phyloP scores from a whole-genome alignment of 768 basidiomycete species.

The Lepiota venenata region DNA sequence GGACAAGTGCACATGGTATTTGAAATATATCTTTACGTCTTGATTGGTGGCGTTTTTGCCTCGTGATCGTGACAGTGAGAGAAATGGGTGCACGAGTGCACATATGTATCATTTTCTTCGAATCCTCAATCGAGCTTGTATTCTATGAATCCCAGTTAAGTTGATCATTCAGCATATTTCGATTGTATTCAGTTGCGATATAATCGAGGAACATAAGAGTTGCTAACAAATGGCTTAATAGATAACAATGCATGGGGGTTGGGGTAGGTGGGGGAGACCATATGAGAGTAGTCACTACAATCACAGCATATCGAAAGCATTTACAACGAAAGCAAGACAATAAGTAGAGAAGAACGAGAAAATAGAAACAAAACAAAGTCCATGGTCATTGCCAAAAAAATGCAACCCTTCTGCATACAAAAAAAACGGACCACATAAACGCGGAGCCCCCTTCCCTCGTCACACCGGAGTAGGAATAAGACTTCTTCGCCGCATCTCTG shows the following conservation, averaged over 20 bases:
- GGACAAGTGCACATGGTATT: too few species aligned
- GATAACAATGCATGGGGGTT: conserved; percentile 7
- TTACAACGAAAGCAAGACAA: conserved; percentile 8
- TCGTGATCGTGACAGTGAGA: too few species aligned
- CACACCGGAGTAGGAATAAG: conserved; percentile 28
- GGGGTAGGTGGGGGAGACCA: too few species aligned
- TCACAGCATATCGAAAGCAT: conserved; percentile 8
- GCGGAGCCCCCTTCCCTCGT: conserved; percentile 15
- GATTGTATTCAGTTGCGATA: neutral
- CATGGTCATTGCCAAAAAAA: conserved; percentile 4
- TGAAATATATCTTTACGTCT: too few species aligned
- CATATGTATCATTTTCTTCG: too few species aligned
- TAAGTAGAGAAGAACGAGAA: neutral
- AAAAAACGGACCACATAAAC: neutral
- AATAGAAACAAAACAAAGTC: too few species aligned
- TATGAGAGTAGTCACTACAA: conserved; percentile 9
- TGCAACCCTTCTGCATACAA: neutral
- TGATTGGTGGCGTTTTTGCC: too few species aligned
- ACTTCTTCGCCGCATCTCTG: conserved; percentile 25
- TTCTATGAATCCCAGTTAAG: too few species aligned
- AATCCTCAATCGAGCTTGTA: too few species aligned
- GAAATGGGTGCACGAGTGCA: too few species aligned
- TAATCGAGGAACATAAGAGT: neutral
- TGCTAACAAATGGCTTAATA: conserved; percentile 5
- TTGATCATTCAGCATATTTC: too few species aligned